These are phyloP conservation scores for Fusarium robinianum DNA, from an alignment of 2,329 filamentous ascomycete species.

Conservation along the genomic window DNA sequence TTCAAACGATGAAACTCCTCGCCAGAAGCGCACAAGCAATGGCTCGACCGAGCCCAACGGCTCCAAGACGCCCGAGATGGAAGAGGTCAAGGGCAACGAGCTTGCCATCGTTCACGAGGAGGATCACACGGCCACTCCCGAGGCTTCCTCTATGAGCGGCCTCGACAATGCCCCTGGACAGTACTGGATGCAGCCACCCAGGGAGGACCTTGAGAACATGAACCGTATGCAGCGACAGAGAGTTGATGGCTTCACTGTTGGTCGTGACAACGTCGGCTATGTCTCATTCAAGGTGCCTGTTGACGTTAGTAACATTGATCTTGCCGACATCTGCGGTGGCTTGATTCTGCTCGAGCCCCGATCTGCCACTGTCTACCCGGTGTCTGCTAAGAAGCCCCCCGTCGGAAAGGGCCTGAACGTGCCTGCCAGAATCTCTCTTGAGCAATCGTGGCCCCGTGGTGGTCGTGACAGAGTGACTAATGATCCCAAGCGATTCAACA, in stretches of 20 bases:
- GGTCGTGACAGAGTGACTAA: constrained; percentile 57
- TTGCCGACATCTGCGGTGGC: constrained; percentile 77
- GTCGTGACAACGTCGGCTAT: constrained; percentile 78
- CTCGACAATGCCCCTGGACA: constrained; percentile 64
- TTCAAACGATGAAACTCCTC: constrained; percentile 45
- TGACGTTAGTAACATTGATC: constrained; percentile 76
- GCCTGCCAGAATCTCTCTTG: constrained; percentile 81
- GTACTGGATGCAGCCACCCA: constrained; percentile 84
- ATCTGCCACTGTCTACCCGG: constrained; percentile 85
- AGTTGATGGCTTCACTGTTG: constrained; percentile 77
- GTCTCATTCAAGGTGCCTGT: constrained; percentile 82
- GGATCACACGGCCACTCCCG: constrained; percentile 45
- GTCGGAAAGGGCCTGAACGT: constrained; percentile 90
- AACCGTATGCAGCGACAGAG: constrained; percentile 76
- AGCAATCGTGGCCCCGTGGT: constrained; percentile 87
- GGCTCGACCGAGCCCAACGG: constrained; percentile 46
- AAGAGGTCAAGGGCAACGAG: constrained; percentile 74
- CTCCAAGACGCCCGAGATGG: constrained; percentile 63
- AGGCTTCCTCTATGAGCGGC: constrained; percentile 28
- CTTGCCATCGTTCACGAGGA: constrained; percentile 80
- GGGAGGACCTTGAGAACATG: constrained; percentile 78
- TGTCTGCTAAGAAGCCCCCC: constrained; percentile 76
- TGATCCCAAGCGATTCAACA: constrained; percentile 69
- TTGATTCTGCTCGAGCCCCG: constrained; percentile 79
- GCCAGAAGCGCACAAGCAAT: constrained; percentile 53